These are phyloP conservation scores for Eutrema heterophyllum DNA, from an alignment of 345 rosid genomes.

Conservation along the genomic window DNA sequence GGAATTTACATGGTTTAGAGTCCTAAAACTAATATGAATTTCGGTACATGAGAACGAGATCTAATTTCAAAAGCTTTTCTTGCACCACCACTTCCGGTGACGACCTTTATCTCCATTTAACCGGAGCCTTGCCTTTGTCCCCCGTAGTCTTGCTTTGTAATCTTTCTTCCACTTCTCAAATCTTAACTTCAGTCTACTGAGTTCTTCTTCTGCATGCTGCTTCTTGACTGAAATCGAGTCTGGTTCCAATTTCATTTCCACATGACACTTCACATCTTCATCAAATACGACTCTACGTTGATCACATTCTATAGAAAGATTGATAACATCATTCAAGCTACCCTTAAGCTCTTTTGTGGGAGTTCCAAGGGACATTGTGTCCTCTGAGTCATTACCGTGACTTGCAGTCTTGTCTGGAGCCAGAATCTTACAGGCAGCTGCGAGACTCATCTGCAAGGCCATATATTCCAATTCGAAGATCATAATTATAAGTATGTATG, in stretches of 20 bases:
- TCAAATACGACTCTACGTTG: conserved; percentile 53
- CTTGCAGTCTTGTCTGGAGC: conserved; percentile 41
- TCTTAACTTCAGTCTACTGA: conserved; percentile 47
- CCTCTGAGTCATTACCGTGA: conserved; percentile 58
- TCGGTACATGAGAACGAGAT: background rate
- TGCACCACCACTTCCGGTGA: conserved; percentile 74
- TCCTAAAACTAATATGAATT: background rate
- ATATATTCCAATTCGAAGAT: background rate
- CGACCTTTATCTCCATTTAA: conserved; percentile 43
- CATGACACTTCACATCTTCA: conserved; percentile 45
- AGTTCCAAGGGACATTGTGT: conserved; percentile 50
- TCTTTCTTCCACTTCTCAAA: conserved; percentile 88
- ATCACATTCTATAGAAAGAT: conserved; percentile 58
- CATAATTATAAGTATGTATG: background rate
- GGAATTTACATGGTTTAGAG: background rate
- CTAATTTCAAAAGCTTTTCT: conserved; percentile 26
- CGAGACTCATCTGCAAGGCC: conserved; percentile 58
- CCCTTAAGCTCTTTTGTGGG: conserved; percentile 58
- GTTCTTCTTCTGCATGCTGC: conserved; percentile 46
- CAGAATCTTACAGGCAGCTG: conserved; percentile 63
- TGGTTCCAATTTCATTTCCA: conserved; percentile 38
- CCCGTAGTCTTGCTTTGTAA: conserved; percentile 61
- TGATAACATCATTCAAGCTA: conserved; percentile 34
- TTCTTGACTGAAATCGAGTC: conserved; percentile 24
- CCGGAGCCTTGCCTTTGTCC: conserved; percentile 54